Evolutionary conservation across 352 stramenopile species (phyloP), one percentile per base, ranked within the genome.

Genomic region (Phytophthora rubi): DNA sequence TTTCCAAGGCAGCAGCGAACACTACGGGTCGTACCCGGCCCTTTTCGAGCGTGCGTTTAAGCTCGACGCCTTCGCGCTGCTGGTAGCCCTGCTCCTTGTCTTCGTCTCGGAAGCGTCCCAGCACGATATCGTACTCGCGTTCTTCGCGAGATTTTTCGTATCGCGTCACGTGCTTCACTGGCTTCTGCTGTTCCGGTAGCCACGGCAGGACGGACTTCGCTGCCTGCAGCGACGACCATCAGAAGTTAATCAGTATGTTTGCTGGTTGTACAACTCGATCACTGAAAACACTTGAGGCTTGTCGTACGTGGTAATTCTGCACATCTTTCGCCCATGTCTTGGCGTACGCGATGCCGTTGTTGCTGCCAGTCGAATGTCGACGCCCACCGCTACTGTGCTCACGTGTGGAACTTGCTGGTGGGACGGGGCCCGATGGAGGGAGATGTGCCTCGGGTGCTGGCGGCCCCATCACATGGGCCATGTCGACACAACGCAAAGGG

Each of bases 131-230:
- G 53, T 91, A 93, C 42, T 92, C 79, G 2, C 86, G 79, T 62
- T 93, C 82, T 70, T 92, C 74, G 16, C 83, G 69, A 13, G 83
- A 86, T 58, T 90, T 92, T 18, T 91, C 83, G 48, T 89, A 88
- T 7, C 86, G 75, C 16, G 86, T 93, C 62, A 92, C 77, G 62
- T 90, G 72, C n/a, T 76, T 82, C 12, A 93, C 77, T 0, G 76
- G 73, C 16, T 69, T 67, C 30, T 89, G 82, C 48, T 92, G 76
- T 18, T 87, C 79, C 2, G 79, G 75, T 10, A 39, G 35, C 86
- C 86, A 93, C n/a, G 83, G 86, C 13, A 93, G 47, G 10, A 79
- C 74, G 9, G 71, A 75, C 51, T 92, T 93, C n/a, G 81, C 82
- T 48, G 80, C 70, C 83, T 93, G 37, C 15, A 37, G 47, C 28